Conservation (phyloP, 257 asterid species). For the Capsicum baccatum region DNA sequence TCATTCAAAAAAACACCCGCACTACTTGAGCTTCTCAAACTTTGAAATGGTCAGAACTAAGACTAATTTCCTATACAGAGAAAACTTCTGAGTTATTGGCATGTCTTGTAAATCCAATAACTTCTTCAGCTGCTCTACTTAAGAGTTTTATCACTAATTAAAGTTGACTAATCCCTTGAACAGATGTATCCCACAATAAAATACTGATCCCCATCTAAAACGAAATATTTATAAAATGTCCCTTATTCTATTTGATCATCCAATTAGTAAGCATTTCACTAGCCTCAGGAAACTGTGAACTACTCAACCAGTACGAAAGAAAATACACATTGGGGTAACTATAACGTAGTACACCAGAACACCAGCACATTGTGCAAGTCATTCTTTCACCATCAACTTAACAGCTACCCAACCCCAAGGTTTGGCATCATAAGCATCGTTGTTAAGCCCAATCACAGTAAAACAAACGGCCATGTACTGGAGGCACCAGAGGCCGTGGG, state of each 20-base stretch:
- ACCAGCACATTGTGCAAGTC: background rate
- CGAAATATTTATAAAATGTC: background rate
- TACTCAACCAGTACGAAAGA: background rate
- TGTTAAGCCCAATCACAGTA: background rate
- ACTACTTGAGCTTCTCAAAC: constrained; percentile 11
- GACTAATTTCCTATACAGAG: background rate
- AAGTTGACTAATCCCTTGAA: constrained; percentile 22
- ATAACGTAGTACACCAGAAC: background rate
- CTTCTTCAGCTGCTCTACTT: background rate
- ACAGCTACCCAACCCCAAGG: constrained; percentile 13
- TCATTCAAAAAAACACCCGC: too few relatives aligned
- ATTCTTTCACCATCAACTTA: constrained; percentile 22
- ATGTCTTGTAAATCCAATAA: constrained; percentile 19
- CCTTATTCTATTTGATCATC: background rate
- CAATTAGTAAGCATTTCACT: constrained; percentile 7
- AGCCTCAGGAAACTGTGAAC: background rate
- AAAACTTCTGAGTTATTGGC: background rate
- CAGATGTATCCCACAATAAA: background rate
- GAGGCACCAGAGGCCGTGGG: constrained; percentile 5
- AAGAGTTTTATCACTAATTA: background rate
- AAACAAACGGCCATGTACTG: background rate
- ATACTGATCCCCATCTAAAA: background rate
- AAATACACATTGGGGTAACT: constrained; percentile 13
- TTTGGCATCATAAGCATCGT: background rate
- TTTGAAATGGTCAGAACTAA: constrained; percentile 8